Evolutionary conservation across 2,329 filamentous ascomycete genomes (phyloP), one percentile per base, ranked within the genome.

Genomic region (Periconia digitata): DNA sequence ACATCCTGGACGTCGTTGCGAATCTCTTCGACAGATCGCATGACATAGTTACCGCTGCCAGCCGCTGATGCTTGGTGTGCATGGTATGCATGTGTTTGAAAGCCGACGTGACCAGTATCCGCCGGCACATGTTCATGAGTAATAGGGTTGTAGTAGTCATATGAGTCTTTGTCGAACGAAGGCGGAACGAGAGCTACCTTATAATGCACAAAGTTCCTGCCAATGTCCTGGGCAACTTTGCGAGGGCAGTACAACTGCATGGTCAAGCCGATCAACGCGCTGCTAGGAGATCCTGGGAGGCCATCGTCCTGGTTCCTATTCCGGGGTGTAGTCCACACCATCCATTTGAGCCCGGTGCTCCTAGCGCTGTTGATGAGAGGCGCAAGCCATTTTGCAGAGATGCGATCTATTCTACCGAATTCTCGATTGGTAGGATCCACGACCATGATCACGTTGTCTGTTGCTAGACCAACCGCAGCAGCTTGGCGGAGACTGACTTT

Each of bases 1-100:
- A 97, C 89, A 36, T 84, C 85, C 69, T 90, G 82, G 18, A 96
- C 87, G 48, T 96, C 91, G 54, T 84, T 85, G 8, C 87, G 86
- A 50, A 96, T 87, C 71, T 97, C 91, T 60, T 97, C 92, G 0
- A 86, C 85, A 0, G 89, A 92, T 24, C 90, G 82, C 40, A 74
- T 71, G 44, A 72, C 52, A 50, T 74, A 74, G 27, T 43, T 45
- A 3, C 16, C 15, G 6, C 55, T 52, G 13, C 45, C 20, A 17
- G 23, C 49, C 21, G 35, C 49, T 6, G 24, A 18, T 6, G 29
- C 44, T 17, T 40, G 27, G 10, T 32, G n/a, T n/a, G n/a, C n/a
- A n/a, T n/a, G n/a, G n/a, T n/a, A n/a, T n/a, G n/a, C n/a, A n/a
- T n/a, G n/a, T n/a, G n/a, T n/a, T n/a, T n/a, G n/a, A n/a, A n/a